phyloP scores from a whole-genome alignment of 2,329 filamentous ascomycete genomes.

The Arthrobotrys sphaeroides region DNA sequence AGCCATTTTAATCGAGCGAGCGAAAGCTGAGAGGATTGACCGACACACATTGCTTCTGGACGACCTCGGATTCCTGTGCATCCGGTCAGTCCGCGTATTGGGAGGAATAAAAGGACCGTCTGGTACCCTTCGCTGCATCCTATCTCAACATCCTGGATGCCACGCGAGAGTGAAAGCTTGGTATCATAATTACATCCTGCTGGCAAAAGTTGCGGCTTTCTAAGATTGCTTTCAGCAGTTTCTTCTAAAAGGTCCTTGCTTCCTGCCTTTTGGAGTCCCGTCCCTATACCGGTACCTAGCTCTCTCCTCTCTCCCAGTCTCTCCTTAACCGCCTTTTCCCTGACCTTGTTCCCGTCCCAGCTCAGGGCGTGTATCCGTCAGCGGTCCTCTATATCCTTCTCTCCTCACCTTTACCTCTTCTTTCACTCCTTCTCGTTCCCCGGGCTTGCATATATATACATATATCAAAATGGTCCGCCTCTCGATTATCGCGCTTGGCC shows the following conservation, averaged over 20 bases:
- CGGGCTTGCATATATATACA: too few relatives aligned
- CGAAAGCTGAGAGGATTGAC: conserved; percentile 1
- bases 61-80: conserved; percentile 24
- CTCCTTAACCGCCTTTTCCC: conserved; percentile 26
- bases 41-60: conserved; percentile 4
- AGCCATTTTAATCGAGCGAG: background rate
- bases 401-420: background rate
- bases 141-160: conserved; percentile 48
- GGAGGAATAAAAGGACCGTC: conserved; percentile 37
- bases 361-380: background rate
- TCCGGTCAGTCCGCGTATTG: conserved; percentile 28
- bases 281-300: conserved; percentile 3
- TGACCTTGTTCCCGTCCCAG: conserved; percentile 10
- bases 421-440: background rate
- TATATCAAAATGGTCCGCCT: conserved; percentile 50
- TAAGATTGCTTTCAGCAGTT: background rate
- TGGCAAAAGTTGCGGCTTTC: conserved; percentile 7
- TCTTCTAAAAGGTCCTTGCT: conserved; percentile 7
- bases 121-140: background rate
- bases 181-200: conserved; percentile 16
- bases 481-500: conserved; percentile 27
- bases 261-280: conserved; percentile 11
- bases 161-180: conserved; percentile 48
- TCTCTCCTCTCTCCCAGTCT: conserved; percentile 21
- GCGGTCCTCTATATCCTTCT: background rate